A percentile compares a stretch with the other conserved stretches of the same genome.
These are phyloP conservation scores for Hirsutella rhossiliensis DNA, from an alignment of 2,329 filamentous ascomycete genomes.

Conservation along the genomic window DNA sequence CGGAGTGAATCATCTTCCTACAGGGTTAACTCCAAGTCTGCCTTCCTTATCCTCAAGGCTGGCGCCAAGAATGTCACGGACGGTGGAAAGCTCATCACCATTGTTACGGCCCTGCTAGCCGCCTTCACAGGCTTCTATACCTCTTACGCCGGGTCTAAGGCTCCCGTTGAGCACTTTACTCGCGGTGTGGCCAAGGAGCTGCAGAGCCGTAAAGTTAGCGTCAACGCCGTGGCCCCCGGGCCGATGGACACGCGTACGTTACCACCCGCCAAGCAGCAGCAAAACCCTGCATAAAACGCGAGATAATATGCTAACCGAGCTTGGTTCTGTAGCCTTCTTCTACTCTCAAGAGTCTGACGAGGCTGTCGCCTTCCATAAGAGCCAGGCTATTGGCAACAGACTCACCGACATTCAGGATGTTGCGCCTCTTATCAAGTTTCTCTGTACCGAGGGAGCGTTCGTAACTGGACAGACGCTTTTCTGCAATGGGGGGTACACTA, in stretches of 20 bases:
- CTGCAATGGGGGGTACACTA: constrained; percentile 35
- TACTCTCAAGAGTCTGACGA: constrained; percentile 29
- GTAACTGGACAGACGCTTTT: constrained; percentile 35
- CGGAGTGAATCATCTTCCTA: background rate
- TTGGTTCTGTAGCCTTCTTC: constrained; percentile 24
- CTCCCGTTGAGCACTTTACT: constrained; percentile 26
- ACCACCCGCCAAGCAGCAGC: background rate
- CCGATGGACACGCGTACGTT: constrained; percentile 26
- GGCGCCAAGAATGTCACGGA: constrained; percentile 27
- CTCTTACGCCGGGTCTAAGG: constrained; percentile 30
- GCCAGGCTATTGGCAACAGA: constrained; percentile 26
- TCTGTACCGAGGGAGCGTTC: constrained; percentile 30
- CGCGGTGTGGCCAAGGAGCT: constrained; percentile 22
- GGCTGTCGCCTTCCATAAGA: constrained; percentile 30
- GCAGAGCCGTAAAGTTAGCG: constrained; percentile 17
- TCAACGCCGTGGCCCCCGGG: constrained; percentile 23
- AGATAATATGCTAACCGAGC: background rate
- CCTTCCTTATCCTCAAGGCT: constrained; percentile 32
- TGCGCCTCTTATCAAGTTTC: constrained; percentile 30
- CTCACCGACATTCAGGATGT: constrained; percentile 31
- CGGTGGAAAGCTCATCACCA: constrained; percentile 33
- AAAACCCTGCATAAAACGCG: background rate
- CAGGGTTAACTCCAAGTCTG: constrained; percentile 28
- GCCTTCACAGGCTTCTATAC: constrained; percentile 34
- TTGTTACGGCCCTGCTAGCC: constrained; percentile 30